These are phyloP conservation scores for Fomitopsis betulina DNA, from an alignment of 1,284 basidiomycete genomes.

Conservation along the genomic window DNA sequence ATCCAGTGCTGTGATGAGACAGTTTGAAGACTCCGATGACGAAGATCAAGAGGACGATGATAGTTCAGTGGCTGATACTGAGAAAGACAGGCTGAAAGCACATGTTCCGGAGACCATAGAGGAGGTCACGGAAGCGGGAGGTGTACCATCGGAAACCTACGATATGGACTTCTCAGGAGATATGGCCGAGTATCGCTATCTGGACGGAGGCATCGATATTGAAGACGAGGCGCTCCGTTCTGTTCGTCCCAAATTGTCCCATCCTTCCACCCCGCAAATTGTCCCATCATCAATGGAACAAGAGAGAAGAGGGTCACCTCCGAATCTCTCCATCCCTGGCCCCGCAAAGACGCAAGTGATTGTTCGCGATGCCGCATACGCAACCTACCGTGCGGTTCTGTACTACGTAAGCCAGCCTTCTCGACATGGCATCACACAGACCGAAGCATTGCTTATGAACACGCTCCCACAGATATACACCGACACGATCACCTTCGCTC, in stretches of 20 bases:
- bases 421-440: neutral
- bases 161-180: neutral
- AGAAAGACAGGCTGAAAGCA: neutral
- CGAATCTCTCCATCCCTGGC: conserved; percentile 18
- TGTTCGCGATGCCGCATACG: conserved; percentile 76
- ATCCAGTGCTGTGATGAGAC: conserved; percentile 14
- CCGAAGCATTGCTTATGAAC: neutral
- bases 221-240: conserved; percentile 20
- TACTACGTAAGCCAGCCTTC: conserved; percentile 58
- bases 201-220: conserved; percentile 1
- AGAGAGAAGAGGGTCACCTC: neutral
- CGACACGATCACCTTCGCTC: conserved; percentile 80
- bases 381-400: conserved; percentile 78
- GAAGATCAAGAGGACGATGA: conserved; percentile 38
- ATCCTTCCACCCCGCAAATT: conserved; percentile 28
- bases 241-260: conserved; percentile 30
- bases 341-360: conserved; percentile 57
- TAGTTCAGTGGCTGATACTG: conserved; percentile 9
- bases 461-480: conserved; percentile 68
- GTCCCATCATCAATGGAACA: conserved; percentile 4
- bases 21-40: conserved; percentile 60
- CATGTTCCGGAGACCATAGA: neutral
- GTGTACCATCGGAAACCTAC: neutral
- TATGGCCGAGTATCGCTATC: conserved; percentile 1
- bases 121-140: neutral